Conservation (phyloP, 306 rosid genomes). For the Heteromeles arbutifolia region DNA sequence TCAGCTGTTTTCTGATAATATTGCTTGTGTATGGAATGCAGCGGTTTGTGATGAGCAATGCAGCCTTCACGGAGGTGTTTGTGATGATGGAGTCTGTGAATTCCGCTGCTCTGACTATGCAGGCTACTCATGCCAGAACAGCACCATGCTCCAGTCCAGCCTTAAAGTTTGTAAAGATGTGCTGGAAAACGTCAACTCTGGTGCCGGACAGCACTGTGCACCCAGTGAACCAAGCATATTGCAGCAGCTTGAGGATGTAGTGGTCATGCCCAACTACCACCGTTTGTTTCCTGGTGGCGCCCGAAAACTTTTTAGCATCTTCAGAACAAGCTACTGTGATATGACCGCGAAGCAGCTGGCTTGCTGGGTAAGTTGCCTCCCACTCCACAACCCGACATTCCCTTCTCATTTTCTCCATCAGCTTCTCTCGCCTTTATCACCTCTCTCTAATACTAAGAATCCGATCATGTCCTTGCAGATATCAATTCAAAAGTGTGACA, state of each 20-base stretch:
- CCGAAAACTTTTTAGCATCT: slow-evolving; percentile 75
- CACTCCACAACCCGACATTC: not conserved
- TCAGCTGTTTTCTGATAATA: not conserved
- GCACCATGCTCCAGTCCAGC: slow-evolving; percentile 68
- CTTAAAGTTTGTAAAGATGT: slow-evolving; percentile 78
- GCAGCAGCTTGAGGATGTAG: slow-evolving; percentile 95
- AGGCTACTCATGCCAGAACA: slow-evolving; percentile 95
- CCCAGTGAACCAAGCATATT: slow-evolving; percentile 88
- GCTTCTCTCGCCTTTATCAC: not conserved
- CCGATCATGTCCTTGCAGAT: slow-evolving; percentile 40
- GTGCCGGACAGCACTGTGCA: slow-evolving; percentile 92
- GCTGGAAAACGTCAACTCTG: slow-evolving; percentile 62
- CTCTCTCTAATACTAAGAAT: not conserved
- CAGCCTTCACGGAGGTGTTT: slow-evolving; percentile 98
- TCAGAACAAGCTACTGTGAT: slow-evolving; percentile 78
- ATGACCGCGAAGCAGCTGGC: slow-evolving; percentile 91
- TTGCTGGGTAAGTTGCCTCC: slow-evolving; percentile 66
- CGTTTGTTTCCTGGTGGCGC: slow-evolving; percentile 95
- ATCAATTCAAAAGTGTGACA: slow-evolving; percentile 86
- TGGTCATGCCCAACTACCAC: slow-evolving; percentile 91
- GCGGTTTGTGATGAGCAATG: slow-evolving; percentile 97
- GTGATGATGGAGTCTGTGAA: slow-evolving; percentile 94
- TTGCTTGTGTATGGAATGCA: slow-evolving; percentile 29
- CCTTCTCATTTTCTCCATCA: not conserved
- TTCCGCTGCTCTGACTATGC: slow-evolving; percentile 98